Evolutionary conservation across 768 basidiomycete species (phyloP), one percentile per base, ranked within the genome.

Genomic region (Coprinopsis marcescibilis): DNA sequence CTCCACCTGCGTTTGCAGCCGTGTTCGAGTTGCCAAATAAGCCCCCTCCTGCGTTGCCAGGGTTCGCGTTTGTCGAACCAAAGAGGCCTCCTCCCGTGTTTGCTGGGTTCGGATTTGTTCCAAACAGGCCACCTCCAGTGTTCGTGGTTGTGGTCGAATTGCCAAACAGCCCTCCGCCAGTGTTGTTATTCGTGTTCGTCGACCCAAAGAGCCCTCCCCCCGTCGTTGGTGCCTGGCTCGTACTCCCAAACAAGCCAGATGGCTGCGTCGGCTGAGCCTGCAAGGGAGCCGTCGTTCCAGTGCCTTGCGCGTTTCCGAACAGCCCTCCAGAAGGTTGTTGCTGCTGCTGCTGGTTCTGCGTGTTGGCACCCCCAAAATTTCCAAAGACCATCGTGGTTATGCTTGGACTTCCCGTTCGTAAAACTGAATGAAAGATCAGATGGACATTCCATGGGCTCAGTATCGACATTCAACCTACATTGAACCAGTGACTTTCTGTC

Each of bases 151-250:
- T 19, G 10, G 8, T 37, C 17, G 41, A 7, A 29, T 43, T 49
- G 30, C 64, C 63, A 49, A 66, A 64, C 6, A 63, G 35, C 2
- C 59, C 50, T 14, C 34, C 50, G 40, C 48, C 21, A 3, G 48
- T 51, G 20, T 45, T 46, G 45, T 34, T 34, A 51, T 50, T 24
- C 59, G 36, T 23, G 36, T 36, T 50, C 11, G 52, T 48, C 23
- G 35, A 52, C 15, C 62, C 60, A 45, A 64, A 66, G n/a, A 64
- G 47, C 43, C 58, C 57, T 19, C 54, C 55, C 13, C 56, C 58
- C 12, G 52, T 50, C 8, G 54, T 37, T 15, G 36, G 38, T 25
- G 48, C 50, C 42, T 6, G 56, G 14, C 21, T 23, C n/a, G 51
- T 42, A 35, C 41, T 49, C 13, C 54, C 55, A 43, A 57, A 58